Evolutionary conservation across 2,329 filamentous ascomycete genomes (phyloP).

Genomic region (Coniochaeta sp.): DNA sequence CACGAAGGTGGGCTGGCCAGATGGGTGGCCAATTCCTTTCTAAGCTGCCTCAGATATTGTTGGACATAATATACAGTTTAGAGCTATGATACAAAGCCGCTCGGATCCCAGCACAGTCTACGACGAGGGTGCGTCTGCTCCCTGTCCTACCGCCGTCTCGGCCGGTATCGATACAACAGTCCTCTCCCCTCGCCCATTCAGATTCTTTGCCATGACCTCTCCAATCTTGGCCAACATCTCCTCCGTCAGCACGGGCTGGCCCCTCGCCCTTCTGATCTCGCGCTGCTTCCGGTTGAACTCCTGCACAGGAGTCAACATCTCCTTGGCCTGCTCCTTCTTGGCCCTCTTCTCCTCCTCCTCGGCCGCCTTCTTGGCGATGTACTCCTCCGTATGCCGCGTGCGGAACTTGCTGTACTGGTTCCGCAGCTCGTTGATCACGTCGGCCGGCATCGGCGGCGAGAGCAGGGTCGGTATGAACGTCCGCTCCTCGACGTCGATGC

Average conservation of each 20-base stretch:
- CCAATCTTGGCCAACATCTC: conserved; percentile 58
- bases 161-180: not conserved
- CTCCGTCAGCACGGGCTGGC: conserved; percentile 47
- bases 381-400: conserved; percentile 71
- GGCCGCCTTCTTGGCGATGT: conserved; percentile 44
- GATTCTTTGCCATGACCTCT: conserved; percentile 50
- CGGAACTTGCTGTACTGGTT: conserved; percentile 78
- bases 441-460: conserved; percentile 67
- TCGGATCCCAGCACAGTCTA: not conserved
- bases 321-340: conserved; percentile 23
- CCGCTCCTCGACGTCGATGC: conserved; percentile 64
- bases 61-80: not conserved
- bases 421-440: conserved; percentile 79
- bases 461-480: conserved; percentile 76
- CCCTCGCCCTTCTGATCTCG: conserved; percentile 40
- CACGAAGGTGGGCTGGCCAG: not conserved
- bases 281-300: conserved; percentile 51
- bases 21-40: not conserved
- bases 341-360: conserved; percentile 26
- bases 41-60: not conserved
- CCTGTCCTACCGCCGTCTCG: not conserved
- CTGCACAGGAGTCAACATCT: conserved; percentile 49
- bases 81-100: not conserved
- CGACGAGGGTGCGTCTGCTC: not conserved
- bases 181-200: not conserved